phyloP scores from a whole-genome alignment of 2,329 filamentous ascomycete genomes.

The Myriangium duriaei region DNA sequence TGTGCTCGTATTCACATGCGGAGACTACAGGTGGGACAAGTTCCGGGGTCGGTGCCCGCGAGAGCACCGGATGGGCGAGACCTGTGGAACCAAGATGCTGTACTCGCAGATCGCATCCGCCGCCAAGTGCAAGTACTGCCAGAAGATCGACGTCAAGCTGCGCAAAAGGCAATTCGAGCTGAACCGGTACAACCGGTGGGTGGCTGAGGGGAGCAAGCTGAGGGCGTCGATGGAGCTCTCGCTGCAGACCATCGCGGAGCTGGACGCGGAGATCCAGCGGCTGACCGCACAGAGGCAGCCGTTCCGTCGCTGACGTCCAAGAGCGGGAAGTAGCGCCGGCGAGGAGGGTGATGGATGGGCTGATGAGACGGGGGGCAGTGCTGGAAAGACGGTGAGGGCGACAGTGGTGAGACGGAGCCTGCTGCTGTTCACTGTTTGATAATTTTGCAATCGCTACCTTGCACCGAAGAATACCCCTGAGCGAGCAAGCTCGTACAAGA shows the following conservation, averaged over 20 bases:
- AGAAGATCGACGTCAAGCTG: slow-evolving; percentile 76
- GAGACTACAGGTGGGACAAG: slow-evolving; percentile 89
- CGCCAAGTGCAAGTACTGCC: slow-evolving; percentile 70
- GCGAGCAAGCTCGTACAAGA: too few relatives aligned
- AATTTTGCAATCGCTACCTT: not conserved
- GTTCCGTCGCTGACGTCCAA: not conserved
- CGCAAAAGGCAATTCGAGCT: slow-evolving; percentile 62
- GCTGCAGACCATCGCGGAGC: slow-evolving; percentile 57
- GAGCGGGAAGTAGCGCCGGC: not conserved
- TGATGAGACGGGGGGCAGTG: not conserved
- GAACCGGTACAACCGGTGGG: slow-evolving; percentile 66
- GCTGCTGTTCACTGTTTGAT: not conserved
- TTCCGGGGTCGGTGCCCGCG: slow-evolving; percentile 88
- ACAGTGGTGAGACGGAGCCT: not conserved
- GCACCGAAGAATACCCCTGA: too few relatives aligned
- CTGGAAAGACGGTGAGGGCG: not conserved
- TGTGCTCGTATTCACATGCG: slow-evolving; percentile 71
- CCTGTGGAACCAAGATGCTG: slow-evolving; percentile 77
- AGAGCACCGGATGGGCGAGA: slow-evolving; percentile 92
- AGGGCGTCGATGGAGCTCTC: slow-evolving; percentile 53
- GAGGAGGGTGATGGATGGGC: not conserved
- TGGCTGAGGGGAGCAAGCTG: slow-evolving; percentile 51
- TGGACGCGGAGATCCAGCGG: slow-evolving; percentile 55
- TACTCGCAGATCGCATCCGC: slow-evolving; percentile 55
- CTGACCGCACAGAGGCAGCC: slow-evolving; percentile 29